phyloP scores from a whole-genome alignment of 106 monocot species.

The Amphibolis antarctica region DNA sequence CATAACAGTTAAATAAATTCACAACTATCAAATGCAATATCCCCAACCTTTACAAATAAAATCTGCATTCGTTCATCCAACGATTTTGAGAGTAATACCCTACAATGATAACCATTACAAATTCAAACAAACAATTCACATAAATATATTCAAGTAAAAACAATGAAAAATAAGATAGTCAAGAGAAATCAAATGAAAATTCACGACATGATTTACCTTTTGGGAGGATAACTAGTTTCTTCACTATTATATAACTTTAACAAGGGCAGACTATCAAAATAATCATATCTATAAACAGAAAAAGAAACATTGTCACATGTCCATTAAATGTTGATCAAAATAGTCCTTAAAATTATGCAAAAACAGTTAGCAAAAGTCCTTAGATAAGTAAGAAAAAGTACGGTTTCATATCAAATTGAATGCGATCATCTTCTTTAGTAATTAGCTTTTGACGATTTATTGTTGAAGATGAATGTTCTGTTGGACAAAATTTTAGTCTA shows the following conservation, averaged over 20 bases:
- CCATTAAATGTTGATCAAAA: neutral
- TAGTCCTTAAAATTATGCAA: neutral
- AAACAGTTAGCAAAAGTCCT: neutral
- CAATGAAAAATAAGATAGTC: neutral
- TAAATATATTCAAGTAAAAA: neutral
- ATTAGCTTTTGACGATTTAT: slow-evolving; percentile 37
- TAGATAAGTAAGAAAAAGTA: slow-evolving; percentile 11
- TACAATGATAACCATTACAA: slow-evolving; percentile 7
- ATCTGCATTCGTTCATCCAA: slow-evolving; percentile 53
- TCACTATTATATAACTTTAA: slow-evolving; percentile 13
- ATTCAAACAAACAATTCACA: neutral
- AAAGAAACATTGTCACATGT: neutral
- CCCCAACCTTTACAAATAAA: slow-evolving; percentile 51
- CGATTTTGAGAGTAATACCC: slow-evolving; percentile 30
- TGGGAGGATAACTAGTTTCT: slow-evolving; percentile 16
- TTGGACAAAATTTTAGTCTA: slow-evolving; percentile 37
- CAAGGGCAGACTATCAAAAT: slow-evolving; percentile 42
- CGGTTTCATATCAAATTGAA: slow-evolving; percentile 42
- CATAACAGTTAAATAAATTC: neutral
- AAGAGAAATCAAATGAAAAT: too few species aligned
- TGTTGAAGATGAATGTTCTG: slow-evolving; percentile 22
- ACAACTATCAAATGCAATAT: neutral
- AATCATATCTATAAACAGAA: slow-evolving; percentile 36
- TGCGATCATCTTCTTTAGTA: slow-evolving; percentile 12
- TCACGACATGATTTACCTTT: slow-evolving; percentile 16